These are phyloP conservation scores for Eucalyptus rudis DNA, from an alignment of 345 rosid species.

Conservation along the genomic window DNA sequence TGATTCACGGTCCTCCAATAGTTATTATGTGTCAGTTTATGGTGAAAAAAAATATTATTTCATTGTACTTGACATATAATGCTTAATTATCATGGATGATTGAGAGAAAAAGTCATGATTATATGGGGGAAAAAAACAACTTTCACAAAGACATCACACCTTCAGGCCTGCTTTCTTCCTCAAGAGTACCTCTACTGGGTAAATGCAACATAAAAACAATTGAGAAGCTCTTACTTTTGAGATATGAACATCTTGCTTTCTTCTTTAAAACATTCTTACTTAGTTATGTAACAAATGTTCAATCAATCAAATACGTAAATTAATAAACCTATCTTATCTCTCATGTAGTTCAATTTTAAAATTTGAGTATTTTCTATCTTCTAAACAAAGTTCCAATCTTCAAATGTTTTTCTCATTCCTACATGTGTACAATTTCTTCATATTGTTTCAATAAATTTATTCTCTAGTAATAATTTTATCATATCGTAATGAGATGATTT, in stretches of 20 bases:
- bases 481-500: background rate
- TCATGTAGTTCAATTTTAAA: background rate
- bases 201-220: background rate
- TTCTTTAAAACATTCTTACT: background rate
- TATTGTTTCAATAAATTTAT: background rate
- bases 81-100: background rate
- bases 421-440: background rate
- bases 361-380: background rate
- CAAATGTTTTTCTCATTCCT: background rate
- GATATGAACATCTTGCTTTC: background rate
- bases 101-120: background rate
- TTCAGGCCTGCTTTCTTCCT: background rate
- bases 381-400: background rate
- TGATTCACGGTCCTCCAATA: background rate
- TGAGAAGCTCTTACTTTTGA: background rate
- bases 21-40: background rate
- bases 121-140: background rate
- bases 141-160: background rate
- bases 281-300: background rate
- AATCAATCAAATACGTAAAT: background rate
- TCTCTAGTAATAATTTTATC: background rate
- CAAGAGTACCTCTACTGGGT: background rate
- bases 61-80: background rate
- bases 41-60: background rate
- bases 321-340: background rate